Percentiles rank a stretch among this genome's conserved stretches.
These are phyloP conservation scores for Pholiota conissans DNA, from an alignment of 768 basidiomycete genomes.

Conservation along the genomic window DNA sequence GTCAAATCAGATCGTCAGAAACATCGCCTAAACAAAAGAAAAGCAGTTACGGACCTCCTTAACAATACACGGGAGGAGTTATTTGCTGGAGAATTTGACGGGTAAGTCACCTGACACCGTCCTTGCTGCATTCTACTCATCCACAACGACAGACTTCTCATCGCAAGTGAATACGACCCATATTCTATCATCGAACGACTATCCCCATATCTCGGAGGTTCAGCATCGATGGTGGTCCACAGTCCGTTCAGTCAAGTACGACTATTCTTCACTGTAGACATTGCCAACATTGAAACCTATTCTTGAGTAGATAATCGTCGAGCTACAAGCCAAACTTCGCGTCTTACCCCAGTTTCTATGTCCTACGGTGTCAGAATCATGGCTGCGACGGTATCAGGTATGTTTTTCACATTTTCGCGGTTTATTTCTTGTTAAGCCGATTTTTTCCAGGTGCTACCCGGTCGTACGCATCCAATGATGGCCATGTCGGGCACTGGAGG, in stretches of 20 bases:
- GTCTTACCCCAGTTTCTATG: constrained; percentile 67
- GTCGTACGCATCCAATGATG: constrained; percentile 96
- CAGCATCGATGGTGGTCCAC: constrained; percentile 83
- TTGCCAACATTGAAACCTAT: not conserved
- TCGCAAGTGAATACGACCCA: constrained; percentile 86
- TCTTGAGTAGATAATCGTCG: constrained; percentile 61
- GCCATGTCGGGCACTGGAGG: constrained; percentile 87
- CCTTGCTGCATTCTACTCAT: not conserved
- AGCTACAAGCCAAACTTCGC: constrained; percentile 73
- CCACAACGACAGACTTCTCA: constrained; percentile 54
- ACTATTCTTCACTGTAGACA: not conserved
- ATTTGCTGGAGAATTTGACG: constrained; percentile 87
- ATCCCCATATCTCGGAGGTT: constrained; percentile 78
- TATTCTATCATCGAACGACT: constrained; percentile 76
- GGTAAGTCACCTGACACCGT: constrained; percentile 42
- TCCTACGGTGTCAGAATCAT: constrained; percentile 81
- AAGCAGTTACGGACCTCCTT: constrained; percentile 62
- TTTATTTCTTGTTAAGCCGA: not conserved
- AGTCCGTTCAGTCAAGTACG: constrained; percentile 77
- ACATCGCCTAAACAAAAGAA: constrained; percentile 73
- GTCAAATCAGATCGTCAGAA: constrained; percentile 75
- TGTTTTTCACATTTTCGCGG: not conserved
- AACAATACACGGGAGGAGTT: constrained; percentile 72
- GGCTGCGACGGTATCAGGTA: constrained; percentile 87
- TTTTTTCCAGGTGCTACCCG: constrained; percentile 70